Conservation (phyloP, 1,284 basidiomycete species). For the Ustilago lituana region DNA sequence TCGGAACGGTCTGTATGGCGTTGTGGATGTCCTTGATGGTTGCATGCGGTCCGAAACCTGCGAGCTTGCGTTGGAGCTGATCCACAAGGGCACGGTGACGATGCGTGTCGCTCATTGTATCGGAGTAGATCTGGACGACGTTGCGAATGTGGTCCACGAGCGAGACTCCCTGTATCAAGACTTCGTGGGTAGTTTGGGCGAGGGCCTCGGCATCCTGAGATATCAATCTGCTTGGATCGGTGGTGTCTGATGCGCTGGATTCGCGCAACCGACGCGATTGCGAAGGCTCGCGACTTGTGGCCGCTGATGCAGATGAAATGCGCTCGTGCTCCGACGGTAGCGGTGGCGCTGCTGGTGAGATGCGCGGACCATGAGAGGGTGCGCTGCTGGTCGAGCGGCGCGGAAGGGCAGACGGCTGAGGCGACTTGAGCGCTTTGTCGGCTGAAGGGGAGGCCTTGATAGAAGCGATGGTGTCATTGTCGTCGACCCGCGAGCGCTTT, state of each 20-base stretch:
- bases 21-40: conserved; percentile 4
- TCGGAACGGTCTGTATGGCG: conserved; percentile 4
- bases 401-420: background rate
- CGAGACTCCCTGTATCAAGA: conserved; percentile 1
- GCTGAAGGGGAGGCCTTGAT: conserved; percentile 12
- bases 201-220: conserved; percentile 1
- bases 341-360: background rate
- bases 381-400: conserved; percentile 13
- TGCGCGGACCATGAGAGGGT: background rate
- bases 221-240: background rate
- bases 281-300: conserved; percentile 3
- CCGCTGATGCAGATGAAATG: background rate
- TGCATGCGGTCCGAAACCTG: background rate
- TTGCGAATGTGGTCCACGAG: conserved; percentile 9
- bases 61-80: conserved; percentile 9
- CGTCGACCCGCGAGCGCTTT: background rate
- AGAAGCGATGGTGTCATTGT: background rate
- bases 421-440: background rate
- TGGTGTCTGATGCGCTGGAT: conserved; percentile 4
- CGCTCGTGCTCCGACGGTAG: background rate
- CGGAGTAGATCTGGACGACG: conserved; percentile 4
- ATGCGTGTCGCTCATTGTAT: background rate
- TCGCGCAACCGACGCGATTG: background rate
- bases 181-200: background rate
- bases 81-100: conserved; percentile 1